Evolutionary conservation across 495 filamentous ascomycete genomes (phyloP).

Genomic region (Letharia lupina): DNA sequence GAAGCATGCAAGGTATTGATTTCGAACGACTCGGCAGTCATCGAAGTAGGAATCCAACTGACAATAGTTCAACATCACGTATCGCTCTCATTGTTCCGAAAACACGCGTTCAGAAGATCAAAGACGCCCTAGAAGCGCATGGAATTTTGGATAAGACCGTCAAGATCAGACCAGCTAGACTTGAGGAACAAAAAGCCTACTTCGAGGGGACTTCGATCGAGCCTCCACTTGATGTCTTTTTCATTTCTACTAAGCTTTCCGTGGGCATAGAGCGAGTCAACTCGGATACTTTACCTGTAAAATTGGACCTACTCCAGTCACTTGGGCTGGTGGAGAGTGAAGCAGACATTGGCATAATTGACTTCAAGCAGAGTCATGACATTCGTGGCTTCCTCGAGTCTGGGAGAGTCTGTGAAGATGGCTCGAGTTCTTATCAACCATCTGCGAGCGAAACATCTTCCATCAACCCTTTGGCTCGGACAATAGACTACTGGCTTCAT

Average conservation of each 20-base stretch:
- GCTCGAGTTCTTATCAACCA: not conserved
- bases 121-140: constrained; percentile 13
- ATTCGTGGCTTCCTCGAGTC: not conserved
- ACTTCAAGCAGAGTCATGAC: not conserved
- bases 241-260: constrained; percentile 2
- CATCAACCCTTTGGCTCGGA: constrained; percentile 7
- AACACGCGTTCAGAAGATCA: constrained; percentile 11
- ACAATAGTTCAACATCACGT: not conserved
- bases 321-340: not conserved
- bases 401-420: not conserved
- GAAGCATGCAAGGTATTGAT: not conserved
- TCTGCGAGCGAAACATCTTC: not conserved
- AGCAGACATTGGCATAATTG: not conserved
- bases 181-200: not conserved
- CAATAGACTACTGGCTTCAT: constrained; percentile 5
- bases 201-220: not conserved
- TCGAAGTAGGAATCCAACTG: not conserved
- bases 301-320: not conserved
- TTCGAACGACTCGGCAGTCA: not conserved
- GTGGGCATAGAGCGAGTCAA: not conserved
- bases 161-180: constrained; percentile 12
- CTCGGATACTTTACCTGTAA: not conserved
- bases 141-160: constrained; percentile 7
- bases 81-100: constrained; percentile 15
- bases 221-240: not conserved